Evolutionary conservation across 345 rosid species (phyloP).

Genomic region (Odontarrhena argentea): DNA sequence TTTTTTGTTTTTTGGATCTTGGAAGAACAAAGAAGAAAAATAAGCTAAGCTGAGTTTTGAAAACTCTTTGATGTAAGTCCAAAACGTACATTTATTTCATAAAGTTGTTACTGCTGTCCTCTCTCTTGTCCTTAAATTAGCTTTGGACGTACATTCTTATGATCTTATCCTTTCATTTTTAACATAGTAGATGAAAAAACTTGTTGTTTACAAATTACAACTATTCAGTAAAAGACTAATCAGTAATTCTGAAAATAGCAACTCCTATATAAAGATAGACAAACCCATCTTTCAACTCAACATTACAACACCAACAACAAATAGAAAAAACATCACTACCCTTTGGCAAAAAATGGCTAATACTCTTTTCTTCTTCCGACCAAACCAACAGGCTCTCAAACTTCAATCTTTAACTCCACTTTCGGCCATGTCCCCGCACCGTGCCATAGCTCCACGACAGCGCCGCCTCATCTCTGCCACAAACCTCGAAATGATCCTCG

Average conservation of each 20-base stretch:
- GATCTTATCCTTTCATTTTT: neutral
- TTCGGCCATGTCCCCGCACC: conserved; percentile 30
- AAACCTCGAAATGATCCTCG: conserved; percentile 38
- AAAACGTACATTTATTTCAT: conserved; percentile 33
- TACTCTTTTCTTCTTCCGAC: conserved; percentile 19
- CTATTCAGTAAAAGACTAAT: too few relatives aligned
- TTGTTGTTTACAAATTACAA: too few relatives aligned
- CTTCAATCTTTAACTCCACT: conserved; percentile 25
- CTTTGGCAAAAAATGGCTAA: conserved; percentile 22
- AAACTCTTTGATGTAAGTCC: conserved; percentile 20
- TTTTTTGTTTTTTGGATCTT: conserved; percentile 20
- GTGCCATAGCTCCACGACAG: conserved; percentile 18
- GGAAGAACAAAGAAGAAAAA: conserved; percentile 18
- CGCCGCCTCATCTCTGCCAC: conserved; percentile 32
- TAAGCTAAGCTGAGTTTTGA: conserved; percentile 10
- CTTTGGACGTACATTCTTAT: neutral
- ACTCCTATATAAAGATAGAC: conserved; percentile 23
- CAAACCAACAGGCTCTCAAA: conserved; percentile 6
- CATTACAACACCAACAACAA: neutral
- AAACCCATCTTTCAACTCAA: conserved; percentile 11
- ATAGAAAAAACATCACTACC: neutral
- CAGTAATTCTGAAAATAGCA: neutral
- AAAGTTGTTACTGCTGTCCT: conserved; percentile 31
- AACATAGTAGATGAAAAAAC: too few relatives aligned
- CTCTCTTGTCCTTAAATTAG: too few relatives aligned